A percentile compares a stretch with the other conserved stretches of the same genome.
Conservation (phyloP, 305 asterid species). For the Fraxinus greggii region DNA sequence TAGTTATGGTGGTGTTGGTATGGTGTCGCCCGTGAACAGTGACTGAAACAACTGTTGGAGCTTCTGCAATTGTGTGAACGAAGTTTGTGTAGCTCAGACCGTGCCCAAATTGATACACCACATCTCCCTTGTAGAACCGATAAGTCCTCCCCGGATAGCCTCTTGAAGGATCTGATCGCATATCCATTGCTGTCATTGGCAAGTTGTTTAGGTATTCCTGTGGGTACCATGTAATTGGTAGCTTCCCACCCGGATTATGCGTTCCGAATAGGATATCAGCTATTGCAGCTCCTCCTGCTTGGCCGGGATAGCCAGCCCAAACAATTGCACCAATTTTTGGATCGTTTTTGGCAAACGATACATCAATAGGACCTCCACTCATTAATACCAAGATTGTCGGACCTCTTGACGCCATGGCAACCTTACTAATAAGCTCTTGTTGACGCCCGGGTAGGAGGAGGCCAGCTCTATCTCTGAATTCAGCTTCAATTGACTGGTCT, state of each 20-base stretch:
- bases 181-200: conserved; percentile 79
- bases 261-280: conserved; percentile 75
- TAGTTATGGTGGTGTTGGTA: conserved; percentile 37
- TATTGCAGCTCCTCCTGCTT: conserved; percentile 85
- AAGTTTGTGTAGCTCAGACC: conserved; percentile 79
- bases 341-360: conserved; percentile 63
- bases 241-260: conserved; percentile 93
- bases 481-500: conserved; percentile 80
- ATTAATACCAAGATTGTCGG: conserved; percentile 64
- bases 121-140: conserved; percentile 71
- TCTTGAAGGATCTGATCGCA: conserved; percentile 57
- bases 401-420: conserved; percentile 68
- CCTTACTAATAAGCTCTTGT: conserved; percentile 60
- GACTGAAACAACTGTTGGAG: conserved; percentile 50
- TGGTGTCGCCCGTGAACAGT: conserved; percentile 57
- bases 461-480: conserved; percentile 63
- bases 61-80: conserved; percentile 44
- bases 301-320: conserved; percentile 93
- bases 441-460: conserved; percentile 69
- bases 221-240: conserved; percentile 94
- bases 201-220: conserved; percentile 63
- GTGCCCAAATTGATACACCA: conserved; percentile 77
- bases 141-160: conserved; percentile 82
- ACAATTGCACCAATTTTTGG: conserved; percentile 58
- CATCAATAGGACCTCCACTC: conserved; percentile 81